Evolutionary conservation across 345 rosid species (phyloP).

Genomic region (Gossypium mustelinum): DNA sequence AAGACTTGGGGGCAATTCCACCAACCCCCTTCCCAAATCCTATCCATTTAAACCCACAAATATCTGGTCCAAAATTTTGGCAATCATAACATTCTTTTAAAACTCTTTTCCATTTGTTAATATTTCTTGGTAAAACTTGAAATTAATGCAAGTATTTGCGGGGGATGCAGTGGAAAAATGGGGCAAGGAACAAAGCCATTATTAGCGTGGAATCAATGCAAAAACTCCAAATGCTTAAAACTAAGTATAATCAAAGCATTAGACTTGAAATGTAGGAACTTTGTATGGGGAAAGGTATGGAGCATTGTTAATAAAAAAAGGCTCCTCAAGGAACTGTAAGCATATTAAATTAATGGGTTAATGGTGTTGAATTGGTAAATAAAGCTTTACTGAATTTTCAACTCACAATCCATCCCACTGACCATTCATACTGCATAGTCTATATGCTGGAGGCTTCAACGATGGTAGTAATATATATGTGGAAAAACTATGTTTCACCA

Average conservation of each 20-base stretch:
- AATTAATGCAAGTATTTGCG: not conserved
- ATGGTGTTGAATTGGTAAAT: constrained; percentile 6
- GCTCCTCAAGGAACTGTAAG: not conserved
- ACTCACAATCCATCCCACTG: not conserved
- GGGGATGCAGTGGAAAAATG: not conserved
- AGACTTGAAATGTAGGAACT: not conserved
- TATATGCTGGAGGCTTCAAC: not conserved
- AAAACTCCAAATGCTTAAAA: not conserved
- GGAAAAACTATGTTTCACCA: no score
- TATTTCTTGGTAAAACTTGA: not conserved
- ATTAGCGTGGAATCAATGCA: not conserved
- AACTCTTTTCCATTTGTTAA: not conserved
- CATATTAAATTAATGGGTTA: not conserved
- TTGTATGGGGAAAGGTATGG: not conserved
- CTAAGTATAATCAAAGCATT: not conserved
- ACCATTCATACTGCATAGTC: not conserved
- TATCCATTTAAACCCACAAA: not conserved
- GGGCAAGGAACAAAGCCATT: not conserved
- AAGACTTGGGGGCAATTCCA: not conserved
- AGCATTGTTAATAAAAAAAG: not conserved
- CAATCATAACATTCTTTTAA: not conserved
- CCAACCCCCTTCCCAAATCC: constrained; percentile 9
- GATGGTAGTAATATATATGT: not conserved
- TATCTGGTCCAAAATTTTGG: not conserved
- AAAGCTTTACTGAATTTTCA: not conserved